phyloP scores from a whole-genome alignment of 257 asterid species.

The Solanum pinnatisectum region DNA sequence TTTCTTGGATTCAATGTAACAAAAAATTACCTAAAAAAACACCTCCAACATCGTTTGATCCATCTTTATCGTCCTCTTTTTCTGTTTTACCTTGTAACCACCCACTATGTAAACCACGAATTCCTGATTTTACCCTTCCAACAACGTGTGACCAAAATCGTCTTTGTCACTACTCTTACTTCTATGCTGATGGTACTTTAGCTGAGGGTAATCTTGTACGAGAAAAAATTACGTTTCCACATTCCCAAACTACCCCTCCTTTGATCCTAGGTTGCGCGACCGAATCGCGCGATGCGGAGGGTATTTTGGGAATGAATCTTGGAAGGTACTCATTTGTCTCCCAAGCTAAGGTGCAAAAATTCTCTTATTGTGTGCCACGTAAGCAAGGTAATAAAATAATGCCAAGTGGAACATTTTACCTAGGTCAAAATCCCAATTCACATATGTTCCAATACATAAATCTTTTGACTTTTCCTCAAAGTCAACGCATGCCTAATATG shows the following conservation, averaged over 20 bases:
- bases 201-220: conserved; percentile 86
- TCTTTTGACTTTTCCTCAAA: conserved; percentile 40
- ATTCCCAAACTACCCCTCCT: conserved; percentile 63
- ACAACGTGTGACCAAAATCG: conserved; percentile 72
- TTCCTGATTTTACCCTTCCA: conserved; percentile 84
- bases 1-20: conserved; percentile 82
- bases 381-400: conserved; percentile 15
- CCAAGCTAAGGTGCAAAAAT: conserved; percentile 50
- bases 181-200: conserved; percentile 78
- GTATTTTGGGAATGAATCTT: conserved; percentile 81
- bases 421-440: conserved; percentile 66
- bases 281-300: conserved; percentile 54
- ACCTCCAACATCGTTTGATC: conserved; percentile 55
- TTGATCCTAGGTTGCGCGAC: conserved; percentile 61
- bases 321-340: conserved; percentile 68
- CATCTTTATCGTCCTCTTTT: conserved; percentile 72
- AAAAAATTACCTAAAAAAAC: conserved; percentile 19
- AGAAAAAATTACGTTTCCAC: conserved; percentile 50
- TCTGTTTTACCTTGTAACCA: conserved; percentile 61
- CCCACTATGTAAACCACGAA: conserved; percentile 65
- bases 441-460: conserved; percentile 24
- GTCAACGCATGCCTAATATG: conserved; percentile 63
- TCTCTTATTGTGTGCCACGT: conserved; percentile 78
- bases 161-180: conserved; percentile 69
- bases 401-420: conserved; percentile 55